Evolutionary conservation across 176 grass and related monocot species (phyloP).

Genomic region (Musa acuminata): DNA sequence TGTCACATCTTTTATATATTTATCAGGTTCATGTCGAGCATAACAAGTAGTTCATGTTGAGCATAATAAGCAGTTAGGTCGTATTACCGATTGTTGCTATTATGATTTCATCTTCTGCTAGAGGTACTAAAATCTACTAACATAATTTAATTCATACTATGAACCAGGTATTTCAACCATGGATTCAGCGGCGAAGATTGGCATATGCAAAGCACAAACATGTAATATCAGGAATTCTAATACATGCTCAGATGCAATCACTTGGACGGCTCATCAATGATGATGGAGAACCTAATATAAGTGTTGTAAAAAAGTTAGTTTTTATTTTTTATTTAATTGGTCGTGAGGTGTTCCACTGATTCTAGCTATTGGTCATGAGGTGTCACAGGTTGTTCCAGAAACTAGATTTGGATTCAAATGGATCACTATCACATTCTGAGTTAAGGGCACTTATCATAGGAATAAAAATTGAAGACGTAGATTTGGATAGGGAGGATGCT

Average conservation of each 20-base stretch:
- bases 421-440: slow-evolving; percentile 43
- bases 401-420: slow-evolving; percentile 62
- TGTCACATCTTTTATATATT: too few species aligned
- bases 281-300: slow-evolving; percentile 48
- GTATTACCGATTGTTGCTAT: neutral
- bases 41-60: neutral
- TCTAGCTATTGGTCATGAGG: neutral
- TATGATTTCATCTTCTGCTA: neutral
- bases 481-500: slow-evolving; percentile 40
- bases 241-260: slow-evolving; percentile 46
- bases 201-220: slow-evolving; percentile 70
- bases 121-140: neutral
- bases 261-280: slow-evolving; percentile 56
- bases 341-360: neutral
- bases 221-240: slow-evolving; percentile 79
- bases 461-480: slow-evolving; percentile 47
- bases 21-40: too few species aligned
- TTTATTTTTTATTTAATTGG: neutral
- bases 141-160: slow-evolving; percentile 13
- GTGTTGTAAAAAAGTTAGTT: slow-evolving; percentile 53
- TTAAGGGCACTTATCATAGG: slow-evolving; percentile 65
- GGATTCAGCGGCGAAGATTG: slow-evolving; percentile 77
- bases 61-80: neutral
- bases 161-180: slow-evolving; percentile 72
- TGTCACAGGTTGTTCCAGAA: slow-evolving; percentile 50